Base-by-base conservation (phyloP, 495 filamentous ascomycete genomes). In the Corynascus novoguineensis region DNA sequence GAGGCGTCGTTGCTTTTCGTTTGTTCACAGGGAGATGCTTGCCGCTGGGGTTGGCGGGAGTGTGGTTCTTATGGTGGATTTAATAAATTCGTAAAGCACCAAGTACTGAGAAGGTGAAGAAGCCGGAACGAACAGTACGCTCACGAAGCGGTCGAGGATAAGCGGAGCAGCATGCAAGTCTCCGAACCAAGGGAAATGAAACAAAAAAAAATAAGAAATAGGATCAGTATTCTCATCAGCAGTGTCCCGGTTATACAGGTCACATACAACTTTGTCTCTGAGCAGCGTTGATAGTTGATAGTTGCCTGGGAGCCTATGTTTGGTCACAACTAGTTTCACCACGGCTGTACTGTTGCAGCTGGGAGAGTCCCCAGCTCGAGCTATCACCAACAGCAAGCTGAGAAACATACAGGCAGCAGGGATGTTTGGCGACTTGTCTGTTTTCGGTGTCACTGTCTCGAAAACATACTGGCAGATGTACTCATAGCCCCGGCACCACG, bases 1-100 rank as follows among this genome's bases (percentile, higher is more conserved):
- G 54, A 41, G 17, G 44, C 37, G 27, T 59, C 57, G 50, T 59
- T 59, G 44, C 44, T 54, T 28, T 59, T 59, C 57, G 54, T 59
- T 9, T 29, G 29, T 27, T 6, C 3, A 34, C 28, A 4, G 46
- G 25, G n/a, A n/a, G n/a, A n/a, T n/a, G n/a, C n/a, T n/a, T n/a
- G n/a, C n/a, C n/a, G n/a, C n/a, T 34, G 1, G 10, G 19, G 5
- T 44, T 22, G 40, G 40, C 14, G 37, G 37, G 7, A n/a, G 15
- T 17, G 27, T 21, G 27, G 44, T 14, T 10, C 12, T 49, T 8
- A 7, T 28, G 12, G 14, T 7, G 5, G 3, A 6, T 15, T 28
- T 12, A n/a, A n/a, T 28, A 14, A 38, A 14, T 28, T 7, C n/a
- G n/a, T n/a, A n/a, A n/a, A n/a, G n/a, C n/a, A n/a, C n/a, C n/a